Base-by-base conservation (phyloP, 2,329 filamentous ascomycete species). In the Dothistroma pini region DNA sequence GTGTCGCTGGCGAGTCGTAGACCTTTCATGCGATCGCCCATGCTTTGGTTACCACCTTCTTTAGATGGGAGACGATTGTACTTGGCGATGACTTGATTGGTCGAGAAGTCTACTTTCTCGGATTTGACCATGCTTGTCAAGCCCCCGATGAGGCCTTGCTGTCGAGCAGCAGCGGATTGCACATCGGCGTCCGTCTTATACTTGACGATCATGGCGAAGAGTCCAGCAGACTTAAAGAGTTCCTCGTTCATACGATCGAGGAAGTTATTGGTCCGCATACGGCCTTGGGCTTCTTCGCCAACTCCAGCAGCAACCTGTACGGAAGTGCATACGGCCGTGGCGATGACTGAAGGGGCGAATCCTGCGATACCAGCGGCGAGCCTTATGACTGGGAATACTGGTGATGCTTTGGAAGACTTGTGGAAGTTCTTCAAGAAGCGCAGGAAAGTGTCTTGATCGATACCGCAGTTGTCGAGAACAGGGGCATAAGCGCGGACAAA, bases 211-310 rank as follows among this genome's bases (percentile, higher is more conserved):
- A 84, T 74, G 61, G 78, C 80, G 71, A 80, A 83, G 0, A 87
- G 76, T 0, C 84, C 84, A 1, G 78, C 78, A 0, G 85, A 84
- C 52, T 77, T 78, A 70, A 87, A 88, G 61, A 85, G 79, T 2
- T 81, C 76, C 9, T 79, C 75, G 66, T 87, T 87, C 66, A 85
- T 77, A 38, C 76, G 72, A 64, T 85, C 79, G 16, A 88, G 77
- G 68, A 84, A 87, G 0, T 69, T 74, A 66, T 85, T 86, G 0
- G 80, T 78, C 48, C 77, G 73, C 66, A 75, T 72, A 19, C 69
- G 66, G 1, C 56, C 52, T 55, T 76, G 75, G 10, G 75, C 70
- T 55, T 80, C 77, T 57, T 77, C 76, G 0, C 77, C 76, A 1
- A 76, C 72, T 12, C 78, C 71, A 0, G 79, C 77, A 0, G 74